These are phyloP conservation scores for Russula lepida DNA, from an alignment of 768 basidiomycete species.

Conservation along the genomic window DNA sequence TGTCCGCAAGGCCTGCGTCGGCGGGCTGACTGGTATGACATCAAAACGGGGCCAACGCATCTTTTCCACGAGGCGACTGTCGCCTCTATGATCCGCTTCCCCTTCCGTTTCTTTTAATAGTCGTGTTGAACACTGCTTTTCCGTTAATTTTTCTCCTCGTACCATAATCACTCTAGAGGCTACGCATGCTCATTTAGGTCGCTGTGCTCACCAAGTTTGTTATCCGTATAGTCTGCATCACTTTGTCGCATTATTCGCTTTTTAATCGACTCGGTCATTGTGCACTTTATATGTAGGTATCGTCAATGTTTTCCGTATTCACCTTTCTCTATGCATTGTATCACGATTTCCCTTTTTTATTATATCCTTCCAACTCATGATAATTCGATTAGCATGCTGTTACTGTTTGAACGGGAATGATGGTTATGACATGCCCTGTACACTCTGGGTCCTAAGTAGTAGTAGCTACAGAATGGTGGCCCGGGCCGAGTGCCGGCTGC, in stretches of 20 bases:
- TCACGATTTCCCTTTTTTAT: constrained; percentile 1
- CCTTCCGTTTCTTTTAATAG: constrained; percentile 1
- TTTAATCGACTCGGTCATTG: constrained; percentile 10
- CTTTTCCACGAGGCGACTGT: constrained; percentile 20
- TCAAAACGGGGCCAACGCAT: constrained; percentile 23
- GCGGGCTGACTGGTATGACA: constrained; percentile 18
- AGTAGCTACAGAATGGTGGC: no score
- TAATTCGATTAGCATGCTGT: constrained; percentile 7
- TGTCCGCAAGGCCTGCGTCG: constrained; percentile 16
- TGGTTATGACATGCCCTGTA: no score
- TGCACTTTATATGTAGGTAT: constrained; percentile 14
- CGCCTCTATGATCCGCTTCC: constrained; percentile 11
- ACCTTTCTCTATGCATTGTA: constrained; percentile 11
- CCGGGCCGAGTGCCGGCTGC: constrained; percentile 9
- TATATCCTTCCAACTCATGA: constrained; percentile 5
- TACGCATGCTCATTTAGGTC: constrained; percentile 12
- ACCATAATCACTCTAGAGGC: constrained; percentile 6
- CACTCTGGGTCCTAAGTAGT: no score
- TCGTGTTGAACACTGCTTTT: constrained; percentile 5
- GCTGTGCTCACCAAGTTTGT: constrained; percentile 18
- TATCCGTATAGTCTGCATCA: constrained; percentile 18
- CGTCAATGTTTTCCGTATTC: constrained; percentile 3
- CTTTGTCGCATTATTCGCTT: constrained; percentile 14
- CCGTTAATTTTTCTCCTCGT: constrained; percentile 11
- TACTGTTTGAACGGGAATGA: no score